phyloP scores from a whole-genome alignment of 164 flowering plant species.

The Saururus chinensis region DNA sequence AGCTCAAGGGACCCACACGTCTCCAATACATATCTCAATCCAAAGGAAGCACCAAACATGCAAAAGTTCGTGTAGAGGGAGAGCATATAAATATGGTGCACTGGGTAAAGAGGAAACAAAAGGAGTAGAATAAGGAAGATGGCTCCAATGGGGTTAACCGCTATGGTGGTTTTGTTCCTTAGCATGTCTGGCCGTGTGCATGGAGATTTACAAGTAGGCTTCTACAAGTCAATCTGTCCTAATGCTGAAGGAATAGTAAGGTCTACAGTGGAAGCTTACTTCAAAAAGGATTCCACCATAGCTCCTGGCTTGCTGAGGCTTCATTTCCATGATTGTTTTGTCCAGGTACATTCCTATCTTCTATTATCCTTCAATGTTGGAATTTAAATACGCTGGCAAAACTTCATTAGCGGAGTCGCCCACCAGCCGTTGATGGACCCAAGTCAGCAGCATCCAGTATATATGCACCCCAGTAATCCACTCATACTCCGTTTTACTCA shows the following conservation, averaged over 20 bases:
- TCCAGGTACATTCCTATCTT: constrained; percentile 30
- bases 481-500: too few relatives aligned
- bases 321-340: constrained; percentile 73
- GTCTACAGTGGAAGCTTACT: constrained; percentile 39
- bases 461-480: too few relatives aligned
- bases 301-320: constrained; percentile 62
- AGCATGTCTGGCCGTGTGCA: constrained; percentile 13
- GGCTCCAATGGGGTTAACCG: background rate
- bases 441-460: too few relatives aligned
- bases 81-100: background rate
- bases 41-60: background rate
- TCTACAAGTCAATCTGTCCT: constrained; percentile 50
- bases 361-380: background rate
- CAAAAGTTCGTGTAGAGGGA: background rate
- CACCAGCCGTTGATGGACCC: too few relatives aligned
- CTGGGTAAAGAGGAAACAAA: background rate
- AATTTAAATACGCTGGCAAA: too few relatives aligned
- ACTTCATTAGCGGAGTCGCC: too few relatives aligned
- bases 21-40: background rate
- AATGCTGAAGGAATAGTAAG: constrained; percentile 44
- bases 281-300: constrained; percentile 40
- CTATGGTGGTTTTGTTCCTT: background rate
- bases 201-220: constrained; percentile 29
- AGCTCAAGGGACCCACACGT: background rate
- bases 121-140: background rate